A percentile compares a stretch with the other conserved stretches of the same genome.
Conservation (phyloP, 805 yeast genomes). For the Torulaspora quercuum region DNA sequence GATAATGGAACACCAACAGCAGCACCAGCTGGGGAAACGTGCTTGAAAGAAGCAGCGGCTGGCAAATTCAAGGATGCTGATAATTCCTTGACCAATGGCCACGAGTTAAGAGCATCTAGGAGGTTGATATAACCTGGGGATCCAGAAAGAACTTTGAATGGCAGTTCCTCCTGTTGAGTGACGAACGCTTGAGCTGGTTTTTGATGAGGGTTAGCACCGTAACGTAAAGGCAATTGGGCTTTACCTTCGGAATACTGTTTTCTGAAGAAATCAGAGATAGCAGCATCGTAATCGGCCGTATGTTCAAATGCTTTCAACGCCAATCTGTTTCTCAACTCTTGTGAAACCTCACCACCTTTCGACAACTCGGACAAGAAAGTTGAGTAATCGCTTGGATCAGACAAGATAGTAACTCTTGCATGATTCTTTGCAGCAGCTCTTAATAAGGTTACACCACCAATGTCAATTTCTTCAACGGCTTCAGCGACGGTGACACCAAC, state of each 20-base stretch:
- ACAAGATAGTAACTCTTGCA: conserved; percentile 88
- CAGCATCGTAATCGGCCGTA: conserved; percentile 95
- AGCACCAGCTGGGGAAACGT: conserved; percentile 98
- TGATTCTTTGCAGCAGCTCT: conserved; percentile 99
- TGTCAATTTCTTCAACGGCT: conserved; percentile 98
- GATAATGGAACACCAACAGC: conserved; percentile 94
- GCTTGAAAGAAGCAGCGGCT: conserved; percentile 98
- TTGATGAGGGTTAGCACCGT: conserved; percentile 99
- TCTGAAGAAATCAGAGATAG: conserved; percentile 95
- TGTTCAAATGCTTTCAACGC: conserved; percentile 98
- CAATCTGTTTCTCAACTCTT: conserved; percentile 69
- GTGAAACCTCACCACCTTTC: conserved; percentile 61
- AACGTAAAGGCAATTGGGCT: conserved; percentile 90
- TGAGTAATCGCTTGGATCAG: conserved; percentile 93
- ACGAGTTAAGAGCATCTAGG: conserved; percentile 93
- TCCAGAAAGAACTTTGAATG: conserved; percentile 90
- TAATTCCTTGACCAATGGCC: conserved; percentile 98
- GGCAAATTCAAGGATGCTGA: conserved; percentile 92
- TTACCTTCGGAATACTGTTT: conserved; percentile 89
- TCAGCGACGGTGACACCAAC: conserved; percentile 93
- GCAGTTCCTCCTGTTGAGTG: conserved; percentile 75
- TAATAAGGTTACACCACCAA: conserved; percentile 94
- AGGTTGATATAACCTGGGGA: conserved; percentile 97
- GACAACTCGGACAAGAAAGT: conserved; percentile 77
- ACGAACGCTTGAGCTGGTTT: conserved; percentile 98